Evolutionary conservation across 2,329 filamentous ascomycete species (phyloP).

Genomic region (Ceratocystis variospora): DNA sequence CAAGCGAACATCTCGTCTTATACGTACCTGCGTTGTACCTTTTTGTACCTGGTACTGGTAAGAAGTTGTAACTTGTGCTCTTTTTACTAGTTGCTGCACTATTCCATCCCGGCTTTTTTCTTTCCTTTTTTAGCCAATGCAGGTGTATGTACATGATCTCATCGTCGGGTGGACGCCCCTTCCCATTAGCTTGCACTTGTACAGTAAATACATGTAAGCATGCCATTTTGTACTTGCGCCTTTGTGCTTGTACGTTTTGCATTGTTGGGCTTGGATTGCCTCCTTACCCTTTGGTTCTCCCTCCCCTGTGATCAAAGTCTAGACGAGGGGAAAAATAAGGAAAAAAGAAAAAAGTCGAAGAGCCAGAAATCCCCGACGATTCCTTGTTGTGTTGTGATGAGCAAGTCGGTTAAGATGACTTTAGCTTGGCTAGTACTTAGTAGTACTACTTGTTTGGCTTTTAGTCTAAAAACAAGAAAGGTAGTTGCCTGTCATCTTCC

Average conservation of each 20-base stretch:
- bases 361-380: constrained; percentile 1
- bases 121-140: constrained; percentile 4
- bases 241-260: background rate
- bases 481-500: constrained; percentile 5
- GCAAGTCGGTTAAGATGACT: constrained; percentile 4
- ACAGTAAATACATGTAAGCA: background rate
- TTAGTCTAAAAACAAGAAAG: background rate
- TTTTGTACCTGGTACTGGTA: background rate
- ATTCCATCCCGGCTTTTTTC: background rate
- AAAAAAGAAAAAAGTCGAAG: background rate
- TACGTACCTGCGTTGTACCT: background rate
- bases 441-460: background rate
- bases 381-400: constrained; percentile 3
- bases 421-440: background rate
- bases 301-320: background rate
- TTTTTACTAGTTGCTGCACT: background rate
- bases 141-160: background rate
- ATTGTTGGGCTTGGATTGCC: background rate
- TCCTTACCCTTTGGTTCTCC: background rate
- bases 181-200: background rate
- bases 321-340: background rate
- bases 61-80: background rate
- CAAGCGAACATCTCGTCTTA: background rate
- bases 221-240: background rate
- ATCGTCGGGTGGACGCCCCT: background rate